Base-by-base conservation (phyloP, 352 stramenopile species). In the Phytopythium helicoides region DNA sequence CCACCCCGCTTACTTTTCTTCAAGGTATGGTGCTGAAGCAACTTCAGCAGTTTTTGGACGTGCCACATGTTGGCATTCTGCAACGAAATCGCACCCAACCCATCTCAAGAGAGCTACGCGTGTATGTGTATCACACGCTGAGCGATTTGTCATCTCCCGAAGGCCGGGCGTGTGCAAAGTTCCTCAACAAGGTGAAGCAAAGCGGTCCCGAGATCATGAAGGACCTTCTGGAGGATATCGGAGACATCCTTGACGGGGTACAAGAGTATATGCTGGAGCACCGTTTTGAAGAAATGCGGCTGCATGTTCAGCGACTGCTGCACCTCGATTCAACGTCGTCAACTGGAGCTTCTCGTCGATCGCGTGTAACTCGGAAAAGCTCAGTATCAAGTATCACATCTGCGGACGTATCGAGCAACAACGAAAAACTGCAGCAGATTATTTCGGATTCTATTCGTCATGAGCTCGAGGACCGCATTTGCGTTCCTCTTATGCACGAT, bases 251-350 rank as follows among this genome's bases (percentile, higher is more conserved):
- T 28, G 84, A 94, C 44, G 79, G 69, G 34, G 77, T 94, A 9
- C 84, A 94, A 58, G 79, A 90, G 58, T 92, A 94, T 37, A 94
- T 94, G 84, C 73, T 94, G 3, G 79, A 92, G 53, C 81, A 94
- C 44, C 81, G 84, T 0, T 91, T 79, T 45, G 77, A 88, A 25
- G 84, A 94, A 44, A 92, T 94, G 79, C 64, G 72, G 22, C 50
- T 63, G 6, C 76, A 87, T 34, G 68, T 92, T 15, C 68, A 89
- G 46, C 66, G 78, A 22, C 52, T 90, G 37, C 69, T 92, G 49
- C 58, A 73, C 36, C 59, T 71, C 36, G 26, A 62, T 23, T 51
- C 56, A 15, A 50, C 51, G 16, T 54, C 47, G 11, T n/a, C 48
- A 10, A 68, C 39, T 25, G 39, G 49, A n/a, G 58, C 54, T 21